Percentiles rank a stretch among this genome's conserved stretches.
These are phyloP conservation scores for Nicotiana otophora DNA, from an alignment of 257 asterid genomes.

Conservation along the genomic window DNA sequence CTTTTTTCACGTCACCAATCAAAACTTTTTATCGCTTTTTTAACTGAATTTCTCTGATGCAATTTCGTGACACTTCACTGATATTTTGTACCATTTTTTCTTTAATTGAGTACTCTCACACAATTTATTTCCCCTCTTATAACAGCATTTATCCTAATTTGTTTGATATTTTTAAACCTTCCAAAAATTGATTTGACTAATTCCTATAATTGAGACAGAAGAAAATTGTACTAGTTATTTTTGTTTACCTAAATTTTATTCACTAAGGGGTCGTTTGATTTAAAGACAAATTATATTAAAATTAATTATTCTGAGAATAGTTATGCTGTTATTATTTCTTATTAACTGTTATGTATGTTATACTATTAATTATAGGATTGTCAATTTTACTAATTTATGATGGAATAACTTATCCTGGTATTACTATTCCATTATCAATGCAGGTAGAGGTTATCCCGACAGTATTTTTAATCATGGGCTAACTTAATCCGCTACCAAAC, in stretches of 20 bases:
- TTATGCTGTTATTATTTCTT: no score
- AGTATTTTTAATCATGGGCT: no score
- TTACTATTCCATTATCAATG: no score
- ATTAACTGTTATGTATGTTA: no score
- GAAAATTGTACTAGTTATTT: neutral
- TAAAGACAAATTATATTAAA: no score
- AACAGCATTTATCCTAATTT: neutral
- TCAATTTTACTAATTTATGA: no score
- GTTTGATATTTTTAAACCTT: neutral
- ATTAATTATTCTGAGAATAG: no score
- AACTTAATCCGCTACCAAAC: no score
- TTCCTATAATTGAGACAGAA: neutral
- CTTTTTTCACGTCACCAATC: neutral
- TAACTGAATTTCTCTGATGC: neutral
- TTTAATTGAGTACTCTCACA: neutral
- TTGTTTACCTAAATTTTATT: neutral
- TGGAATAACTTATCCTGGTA: no score
- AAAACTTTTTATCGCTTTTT: neutral
- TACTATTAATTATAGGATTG: no score
- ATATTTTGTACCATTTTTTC: neutral
- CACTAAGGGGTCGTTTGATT: no score
- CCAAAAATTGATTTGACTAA: neutral
- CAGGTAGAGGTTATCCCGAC: no score
- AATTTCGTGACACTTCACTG: constrained; percentile 1
- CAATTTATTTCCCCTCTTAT: neutral